Conservation (phyloP, 306 rosid genomes). For the Lathyrus aphaca region DNA sequence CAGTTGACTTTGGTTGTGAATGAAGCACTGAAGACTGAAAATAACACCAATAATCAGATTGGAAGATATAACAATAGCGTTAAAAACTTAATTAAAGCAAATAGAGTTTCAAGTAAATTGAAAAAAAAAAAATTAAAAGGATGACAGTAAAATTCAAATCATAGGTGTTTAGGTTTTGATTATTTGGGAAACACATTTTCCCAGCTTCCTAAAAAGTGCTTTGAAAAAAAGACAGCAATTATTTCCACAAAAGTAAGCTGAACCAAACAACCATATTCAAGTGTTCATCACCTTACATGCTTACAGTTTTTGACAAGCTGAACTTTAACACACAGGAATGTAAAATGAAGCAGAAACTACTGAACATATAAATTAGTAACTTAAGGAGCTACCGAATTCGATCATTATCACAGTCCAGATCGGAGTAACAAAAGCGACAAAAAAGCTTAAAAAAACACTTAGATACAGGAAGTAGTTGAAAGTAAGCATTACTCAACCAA, state of each 20-base stretch:
- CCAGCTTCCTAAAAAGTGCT: background rate
- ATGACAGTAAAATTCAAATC: constrained; percentile 19
- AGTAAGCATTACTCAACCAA: constrained; percentile 29
- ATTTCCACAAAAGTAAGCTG: constrained; percentile 12
- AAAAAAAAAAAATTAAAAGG: constrained; percentile 5
- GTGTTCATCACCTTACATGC: constrained; percentile 2
- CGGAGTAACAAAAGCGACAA: constrained; percentile 8
- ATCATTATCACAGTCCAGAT: constrained; percentile 4
- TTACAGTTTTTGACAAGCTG: constrained; percentile 20
- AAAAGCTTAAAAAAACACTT: background rate
- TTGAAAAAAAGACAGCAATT: background rate
- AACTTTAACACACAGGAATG: constrained; percentile 11
- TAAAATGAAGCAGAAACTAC: constrained; percentile 15
- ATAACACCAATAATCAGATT: constrained; percentile 33
- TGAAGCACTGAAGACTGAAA: constrained; percentile 89
- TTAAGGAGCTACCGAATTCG: constrained; percentile 8
- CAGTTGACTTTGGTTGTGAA: constrained; percentile 97
- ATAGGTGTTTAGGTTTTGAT: background rate
- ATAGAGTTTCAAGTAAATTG: background rate
- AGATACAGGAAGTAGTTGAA: background rate
- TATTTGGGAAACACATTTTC: background rate
- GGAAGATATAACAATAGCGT: background rate
- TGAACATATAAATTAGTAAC: background rate
- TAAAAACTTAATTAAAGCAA: background rate
- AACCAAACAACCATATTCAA: constrained; percentile 1